phyloP scores from a whole-genome alignment of 2,329 filamentous ascomycete species.

The Fusarium goolgardi region DNA sequence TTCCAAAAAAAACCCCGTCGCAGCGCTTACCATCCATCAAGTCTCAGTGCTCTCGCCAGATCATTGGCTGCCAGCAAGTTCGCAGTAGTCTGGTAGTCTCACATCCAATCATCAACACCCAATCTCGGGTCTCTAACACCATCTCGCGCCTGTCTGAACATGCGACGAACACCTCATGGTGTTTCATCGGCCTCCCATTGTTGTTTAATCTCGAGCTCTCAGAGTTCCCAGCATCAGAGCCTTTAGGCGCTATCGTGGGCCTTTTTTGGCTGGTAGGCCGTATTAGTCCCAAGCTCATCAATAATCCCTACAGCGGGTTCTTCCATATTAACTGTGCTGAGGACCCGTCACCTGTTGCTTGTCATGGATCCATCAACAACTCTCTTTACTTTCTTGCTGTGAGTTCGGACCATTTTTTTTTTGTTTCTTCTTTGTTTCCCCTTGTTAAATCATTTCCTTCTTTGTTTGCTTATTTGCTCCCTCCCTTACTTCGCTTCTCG shows the following conservation, averaged over 20 bases:
- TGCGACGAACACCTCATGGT: constrained; percentile 40
- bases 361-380: constrained; percentile 71
- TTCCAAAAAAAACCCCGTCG: constrained; percentile 19
- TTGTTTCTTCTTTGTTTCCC: constrained; percentile 36
- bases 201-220: constrained; percentile 33
- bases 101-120: constrained; percentile 33
- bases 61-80: constrained; percentile 40
- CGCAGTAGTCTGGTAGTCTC: constrained; percentile 36
- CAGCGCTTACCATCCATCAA: constrained; percentile 43
- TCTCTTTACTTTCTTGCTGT: constrained; percentile 76
- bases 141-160: constrained; percentile 42
- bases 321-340: constrained; percentile 45
- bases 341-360: constrained; percentile 27
- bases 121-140: constrained; percentile 28
- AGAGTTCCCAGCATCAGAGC: constrained; percentile 22
- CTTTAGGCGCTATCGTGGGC: constrained; percentile 45
- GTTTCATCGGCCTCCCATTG: constrained; percentile 45
- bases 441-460: constrained; percentile 7
- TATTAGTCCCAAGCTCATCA: constrained; percentile 27
- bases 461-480: constrained; percentile 28
- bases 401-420: constrained; percentile 57
- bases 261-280: constrained; percentile 30
- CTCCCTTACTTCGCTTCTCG: constrained; percentile 38
- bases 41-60: constrained; percentile 11
- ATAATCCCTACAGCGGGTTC: constrained; percentile 31